Conservation (phyloP, 768 basidiomycete genomes). For the Boletus reticulatus region DNA sequence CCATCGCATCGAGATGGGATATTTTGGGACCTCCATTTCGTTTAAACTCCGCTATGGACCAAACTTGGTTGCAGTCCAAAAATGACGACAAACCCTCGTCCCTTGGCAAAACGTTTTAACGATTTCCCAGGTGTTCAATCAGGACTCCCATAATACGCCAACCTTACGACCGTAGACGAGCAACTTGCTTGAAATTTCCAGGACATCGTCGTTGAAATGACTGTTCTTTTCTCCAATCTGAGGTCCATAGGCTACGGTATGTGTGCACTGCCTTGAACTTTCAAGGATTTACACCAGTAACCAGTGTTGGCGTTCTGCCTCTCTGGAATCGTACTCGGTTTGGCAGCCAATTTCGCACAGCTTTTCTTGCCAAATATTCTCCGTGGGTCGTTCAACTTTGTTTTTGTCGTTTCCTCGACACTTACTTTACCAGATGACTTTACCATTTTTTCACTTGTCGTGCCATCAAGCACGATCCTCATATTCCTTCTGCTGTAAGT, state of each 20-base stretch:
- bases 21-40: background rate
- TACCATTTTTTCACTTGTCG: conserved; percentile 64
- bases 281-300: conserved; percentile 22
- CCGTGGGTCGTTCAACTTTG: conserved; percentile 40
- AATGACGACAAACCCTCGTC: conserved; percentile 11
- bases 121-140: conserved; percentile 18
- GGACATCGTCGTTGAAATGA: conserved; percentile 39
- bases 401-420: background rate
- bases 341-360: conserved; percentile 64
- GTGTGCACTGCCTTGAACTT: conserved; percentile 20
- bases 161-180: conserved; percentile 6
- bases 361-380: conserved; percentile 65
- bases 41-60: conserved; percentile 13
- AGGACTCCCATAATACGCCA: conserved; percentile 2
- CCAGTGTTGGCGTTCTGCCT: conserved; percentile 39
- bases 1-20: no score
- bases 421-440: conserved; percentile 54
- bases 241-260: conserved; percentile 52
- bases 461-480: conserved; percentile 65
- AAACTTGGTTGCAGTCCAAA: conserved; percentile 2
- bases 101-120: conserved; percentile 1
- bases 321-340: conserved; percentile 57
- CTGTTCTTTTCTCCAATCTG: conserved; percentile 57
- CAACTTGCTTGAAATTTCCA: conserved; percentile 2
- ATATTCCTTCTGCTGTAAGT: conserved; percentile 57